Evolutionary conservation across 1,139 yeast genomes (phyloP).

Genomic region (Ogataea hybrid): DNA sequence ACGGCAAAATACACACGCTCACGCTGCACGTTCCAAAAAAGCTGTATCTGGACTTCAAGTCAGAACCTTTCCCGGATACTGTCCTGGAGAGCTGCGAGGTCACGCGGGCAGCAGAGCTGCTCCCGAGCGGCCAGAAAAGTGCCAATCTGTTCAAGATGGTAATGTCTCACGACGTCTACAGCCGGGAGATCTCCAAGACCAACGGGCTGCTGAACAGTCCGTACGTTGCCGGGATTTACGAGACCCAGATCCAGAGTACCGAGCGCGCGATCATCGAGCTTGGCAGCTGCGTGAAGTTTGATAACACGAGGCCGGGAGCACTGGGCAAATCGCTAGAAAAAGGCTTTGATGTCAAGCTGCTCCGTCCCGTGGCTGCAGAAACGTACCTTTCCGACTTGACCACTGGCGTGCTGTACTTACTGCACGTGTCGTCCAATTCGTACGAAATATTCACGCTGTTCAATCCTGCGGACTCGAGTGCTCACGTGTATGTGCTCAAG

Average conservation of each 20-base stretch:
- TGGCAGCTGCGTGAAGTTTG: conserved; percentile 72
- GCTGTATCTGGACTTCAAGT: conserved; percentile 66
- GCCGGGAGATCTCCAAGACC: conserved; percentile 54
- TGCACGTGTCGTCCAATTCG: conserved; percentile 73
- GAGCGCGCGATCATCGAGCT: conserved; percentile 78
- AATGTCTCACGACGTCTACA: conserved; percentile 63
- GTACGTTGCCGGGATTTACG: conserved; percentile 70
- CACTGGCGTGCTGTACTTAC: conserved; percentile 63
- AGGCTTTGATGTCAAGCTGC: conserved; percentile 72
- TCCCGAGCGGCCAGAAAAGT: conserved; percentile 72
- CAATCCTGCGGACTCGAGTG: conserved; percentile 60
- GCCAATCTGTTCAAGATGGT: conserved; percentile 54
- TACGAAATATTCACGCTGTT: conserved; percentile 73
- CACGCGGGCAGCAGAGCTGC: conserved; percentile 54
- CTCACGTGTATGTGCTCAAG: conserved; percentile 59
- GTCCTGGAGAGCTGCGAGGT: conserved; percentile 53
- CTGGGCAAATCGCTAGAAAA: conserved; percentile 83
- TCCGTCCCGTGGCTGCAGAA: conserved; percentile 43
- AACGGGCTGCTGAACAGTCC: conserved; percentile 67
- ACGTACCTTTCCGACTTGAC: conserved; percentile 53
- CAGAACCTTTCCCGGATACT: conserved; percentile 41
- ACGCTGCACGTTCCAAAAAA: conserved; percentile 72
- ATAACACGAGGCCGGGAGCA: conserved; percentile 69
- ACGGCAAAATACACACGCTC: conserved; percentile 71
- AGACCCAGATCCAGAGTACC: conserved; percentile 61